Evolutionary conservation across 2,329 filamentous ascomycete genomes (phyloP).

Genomic region (Pyrenochaeta sp.): DNA sequence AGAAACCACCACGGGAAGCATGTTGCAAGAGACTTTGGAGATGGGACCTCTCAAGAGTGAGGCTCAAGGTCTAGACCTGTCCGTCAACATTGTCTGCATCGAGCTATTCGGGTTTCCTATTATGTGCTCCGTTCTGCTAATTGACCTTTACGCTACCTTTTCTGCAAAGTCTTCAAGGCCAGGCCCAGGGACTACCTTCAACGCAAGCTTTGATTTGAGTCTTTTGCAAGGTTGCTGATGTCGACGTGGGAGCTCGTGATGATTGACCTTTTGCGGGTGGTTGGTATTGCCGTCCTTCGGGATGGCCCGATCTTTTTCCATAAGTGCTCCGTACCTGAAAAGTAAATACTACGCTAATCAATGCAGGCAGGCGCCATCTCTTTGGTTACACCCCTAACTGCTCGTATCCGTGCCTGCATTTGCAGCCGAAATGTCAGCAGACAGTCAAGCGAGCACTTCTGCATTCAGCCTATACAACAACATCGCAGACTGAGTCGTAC

Average conservation of each 20-base stretch:
- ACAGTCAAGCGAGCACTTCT: slow-evolving; percentile 16
- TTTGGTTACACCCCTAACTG: neutral
- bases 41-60: slow-evolving; percentile 52
- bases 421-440: slow-evolving; percentile 10
- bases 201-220: slow-evolving; percentile 4
- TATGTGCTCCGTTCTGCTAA: slow-evolving; percentile 17
- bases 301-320: slow-evolving; percentile 49
- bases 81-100: slow-evolving; percentile 30
- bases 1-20: slow-evolving; percentile 9
- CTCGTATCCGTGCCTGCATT: slow-evolving; percentile 13
- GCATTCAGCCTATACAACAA: slow-evolving; percentile 20
- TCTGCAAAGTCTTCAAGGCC: slow-evolving; percentile 29
- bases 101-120: slow-evolving; percentile 14
- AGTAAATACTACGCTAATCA: slow-evolving; percentile 37
- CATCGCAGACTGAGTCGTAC: slow-evolving; percentile 2
- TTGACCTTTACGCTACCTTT: slow-evolving; percentile 16
- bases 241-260: slow-evolving; percentile 30
- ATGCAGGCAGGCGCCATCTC: neutral
- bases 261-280: slow-evolving; percentile 20
- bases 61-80: slow-evolving; percentile 54
- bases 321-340: slow-evolving; percentile 45
- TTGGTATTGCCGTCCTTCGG: slow-evolving; percentile 29
- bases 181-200: slow-evolving; percentile 20
- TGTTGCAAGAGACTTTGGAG: slow-evolving; percentile 20
- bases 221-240: slow-evolving; percentile 13